Evolutionary conservation across 108 stramenopile genomes (phyloP).

Genomic region (Seminavis robusta): DNA sequence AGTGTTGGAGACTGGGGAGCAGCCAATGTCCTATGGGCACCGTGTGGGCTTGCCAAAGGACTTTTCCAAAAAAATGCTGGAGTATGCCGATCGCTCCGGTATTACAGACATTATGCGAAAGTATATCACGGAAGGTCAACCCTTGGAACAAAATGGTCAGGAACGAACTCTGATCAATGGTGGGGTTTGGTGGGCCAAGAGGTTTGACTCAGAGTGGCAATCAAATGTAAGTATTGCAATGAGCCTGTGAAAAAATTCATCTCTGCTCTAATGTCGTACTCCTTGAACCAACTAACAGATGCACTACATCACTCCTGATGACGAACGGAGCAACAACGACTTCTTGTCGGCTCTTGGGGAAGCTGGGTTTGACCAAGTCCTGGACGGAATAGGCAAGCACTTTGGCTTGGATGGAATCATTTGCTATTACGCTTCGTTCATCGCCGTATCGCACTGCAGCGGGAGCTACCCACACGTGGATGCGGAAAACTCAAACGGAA

Average conservation of each 20-base stretch:
- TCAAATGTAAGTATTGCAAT: no score
- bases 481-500: slow-evolving; percentile 43
- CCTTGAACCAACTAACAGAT: no score
- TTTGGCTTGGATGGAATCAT: slow-evolving; percentile 51
- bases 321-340: slow-evolving; percentile 46
- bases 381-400: slow-evolving; percentile 45
- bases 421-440: slow-evolving; percentile 55
- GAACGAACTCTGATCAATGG: no score
- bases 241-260: no score
- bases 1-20: no score
- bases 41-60: slow-evolving; percentile 27
- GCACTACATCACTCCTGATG: slow-evolving; percentile 60
- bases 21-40: no score
- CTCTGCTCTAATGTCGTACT: no score
- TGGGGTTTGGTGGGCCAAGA: slow-evolving; percentile 21
- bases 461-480: slow-evolving; percentile 57
- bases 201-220: slow-evolving; percentile 40
- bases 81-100: slow-evolving; percentile 37
- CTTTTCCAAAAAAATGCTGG: slow-evolving; percentile 18
- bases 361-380: slow-evolving; percentile 60
- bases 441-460: slow-evolving; percentile 48
- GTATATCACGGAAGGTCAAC: slow-evolving; percentile 9
- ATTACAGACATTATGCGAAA: slow-evolving; percentile 33
- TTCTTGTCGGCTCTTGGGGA: slow-evolving; percentile 39
- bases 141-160: no score